Evolutionary conservation across 192 early-diverging fungal species (phyloP).

Genomic region (Coemansia sp.): DNA sequence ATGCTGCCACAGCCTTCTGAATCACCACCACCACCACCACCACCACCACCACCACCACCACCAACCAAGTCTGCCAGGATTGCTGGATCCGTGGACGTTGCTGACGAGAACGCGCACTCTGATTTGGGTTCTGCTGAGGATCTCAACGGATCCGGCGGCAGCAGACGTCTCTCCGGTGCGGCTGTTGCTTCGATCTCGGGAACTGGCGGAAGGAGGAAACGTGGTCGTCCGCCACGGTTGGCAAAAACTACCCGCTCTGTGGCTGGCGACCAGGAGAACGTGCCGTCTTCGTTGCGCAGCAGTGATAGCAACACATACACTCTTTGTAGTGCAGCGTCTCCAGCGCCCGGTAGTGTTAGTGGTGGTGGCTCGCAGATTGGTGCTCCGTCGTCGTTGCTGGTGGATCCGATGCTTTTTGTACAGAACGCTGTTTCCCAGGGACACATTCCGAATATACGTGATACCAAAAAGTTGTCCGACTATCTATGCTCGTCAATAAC

Average conservation of each 20-base stretch:
- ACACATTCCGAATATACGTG: neutral
- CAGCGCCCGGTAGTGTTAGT: neutral
- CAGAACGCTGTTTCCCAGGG: neutral
- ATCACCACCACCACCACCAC: neutral
- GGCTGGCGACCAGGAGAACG: neutral
- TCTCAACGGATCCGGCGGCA: neutral
- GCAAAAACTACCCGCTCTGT: neutral
- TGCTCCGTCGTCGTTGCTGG: neutral
- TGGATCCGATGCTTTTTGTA: slow-evolving; percentile 14
- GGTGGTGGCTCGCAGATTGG: neutral
- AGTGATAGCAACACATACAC: neutral
- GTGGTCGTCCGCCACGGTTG: slow-evolving; percentile 4
- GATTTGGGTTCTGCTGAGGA: neutral
- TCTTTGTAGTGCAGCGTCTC: neutral
- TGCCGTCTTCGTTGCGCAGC: neutral
- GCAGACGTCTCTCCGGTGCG: neutral
- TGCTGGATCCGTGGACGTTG: neutral
- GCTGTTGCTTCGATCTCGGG: neutral
- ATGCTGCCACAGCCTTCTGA: neutral
- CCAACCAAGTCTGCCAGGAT: too few species aligned
- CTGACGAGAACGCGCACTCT: slow-evolving; percentile 2
- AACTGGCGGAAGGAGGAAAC: slow-evolving; percentile 4
- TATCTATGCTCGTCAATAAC: slow-evolving; percentile 39
- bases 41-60: neutral
- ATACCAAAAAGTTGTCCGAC: slow-evolving; percentile 8